These are phyloP conservation scores for Sophora flavescens DNA, from an alignment of 306 rosid species.

Conservation along the genomic window DNA sequence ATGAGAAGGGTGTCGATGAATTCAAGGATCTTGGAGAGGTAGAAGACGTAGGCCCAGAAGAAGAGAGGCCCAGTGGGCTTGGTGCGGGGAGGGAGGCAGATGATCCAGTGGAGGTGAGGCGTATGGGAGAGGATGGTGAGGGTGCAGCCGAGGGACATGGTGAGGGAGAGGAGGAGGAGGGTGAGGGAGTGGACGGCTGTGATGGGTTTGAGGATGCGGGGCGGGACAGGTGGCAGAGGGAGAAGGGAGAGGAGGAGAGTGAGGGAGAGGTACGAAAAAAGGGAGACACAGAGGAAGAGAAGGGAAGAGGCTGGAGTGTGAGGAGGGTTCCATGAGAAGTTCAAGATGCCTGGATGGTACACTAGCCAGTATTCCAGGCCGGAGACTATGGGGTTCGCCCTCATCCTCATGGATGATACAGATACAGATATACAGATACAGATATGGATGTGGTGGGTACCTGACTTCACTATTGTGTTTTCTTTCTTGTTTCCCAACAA, in stretches of 20 bases:
- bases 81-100: constrained; percentile 72
- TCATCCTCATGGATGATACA: not conserved
- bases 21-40: constrained; percentile 87
- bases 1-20: constrained; percentile 79
- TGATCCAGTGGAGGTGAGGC: constrained; percentile 49
- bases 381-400: constrained; percentile 3
- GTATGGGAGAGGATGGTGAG: constrained; percentile 60
- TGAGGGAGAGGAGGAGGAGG: constrained; percentile 72
- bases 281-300: constrained; percentile 53
- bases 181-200: constrained; percentile 66
- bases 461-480: too few relatives aligned
- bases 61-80: constrained; percentile 76
- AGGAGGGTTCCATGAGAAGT: constrained; percentile 73
- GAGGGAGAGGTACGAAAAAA: constrained; percentile 62
- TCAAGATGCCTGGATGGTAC: constrained; percentile 62
- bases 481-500: too few relatives aligned
- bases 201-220: constrained; percentile 57
- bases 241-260: constrained; percentile 60
- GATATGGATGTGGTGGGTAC: too few relatives aligned
- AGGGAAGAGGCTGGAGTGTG: constrained; percentile 60
- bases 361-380: constrained; percentile 66
- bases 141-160: constrained; percentile 66
- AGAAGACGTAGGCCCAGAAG: constrained; percentile 95
- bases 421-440: too few relatives aligned
- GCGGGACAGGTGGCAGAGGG: constrained; percentile 49